A percentile compares a stretch with the other conserved stretches of the same genome.
phyloP scores from a whole-genome alignment of 2,329 filamentous ascomycete genomes.

The Chaetomiaceae sp. region DNA sequence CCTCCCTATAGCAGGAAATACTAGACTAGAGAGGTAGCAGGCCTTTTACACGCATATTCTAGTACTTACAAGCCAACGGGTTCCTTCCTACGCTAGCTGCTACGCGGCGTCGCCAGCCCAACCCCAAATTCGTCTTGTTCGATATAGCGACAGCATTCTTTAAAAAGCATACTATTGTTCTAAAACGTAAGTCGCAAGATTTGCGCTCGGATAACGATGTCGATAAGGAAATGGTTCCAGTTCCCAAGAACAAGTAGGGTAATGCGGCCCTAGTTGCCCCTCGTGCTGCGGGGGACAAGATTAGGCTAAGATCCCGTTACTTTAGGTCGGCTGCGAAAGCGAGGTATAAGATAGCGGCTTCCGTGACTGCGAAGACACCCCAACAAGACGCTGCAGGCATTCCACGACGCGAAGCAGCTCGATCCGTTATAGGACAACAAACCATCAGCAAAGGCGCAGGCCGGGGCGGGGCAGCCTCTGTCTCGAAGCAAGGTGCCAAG shows the following conservation, averaged over 20 bases:
- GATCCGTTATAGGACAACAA: conserved; percentile 11
- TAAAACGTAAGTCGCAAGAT: conserved; percentile 5
- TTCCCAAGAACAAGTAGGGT: neutral
- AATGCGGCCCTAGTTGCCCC: conserved; percentile 3
- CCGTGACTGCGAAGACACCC: conserved; percentile 2
- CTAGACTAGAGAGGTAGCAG: conserved; percentile 12
- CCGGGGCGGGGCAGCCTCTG: conserved; percentile 1
- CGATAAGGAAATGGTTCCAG: neutral
- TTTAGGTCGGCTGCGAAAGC: conserved; percentile 5
- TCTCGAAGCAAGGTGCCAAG: conserved; percentile 2
- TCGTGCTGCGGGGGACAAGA: conserved; percentile 8
- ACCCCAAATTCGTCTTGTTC: conserved; percentile 12
- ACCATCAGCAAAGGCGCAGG: conserved; percentile 6
- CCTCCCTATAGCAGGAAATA: conserved; percentile 6
- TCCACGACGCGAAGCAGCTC: conserved; percentile 11
- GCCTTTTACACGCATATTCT: conserved; percentile 15
- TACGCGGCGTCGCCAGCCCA: conserved; percentile 6
- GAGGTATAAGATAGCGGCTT: conserved; percentile 4
- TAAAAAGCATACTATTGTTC: conserved; percentile 9
- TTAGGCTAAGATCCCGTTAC: conserved; percentile 8
- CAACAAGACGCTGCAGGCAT: conserved; percentile 7
- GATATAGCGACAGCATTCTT: conserved; percentile 13
- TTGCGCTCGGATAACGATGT: neutral
- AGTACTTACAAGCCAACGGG: conserved; percentile 7
- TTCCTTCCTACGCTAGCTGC: conserved; percentile 11